phyloP scores from a whole-genome alignment of 371 early-diverging fungal species.

The Haplosporangium sp. region DNA sequence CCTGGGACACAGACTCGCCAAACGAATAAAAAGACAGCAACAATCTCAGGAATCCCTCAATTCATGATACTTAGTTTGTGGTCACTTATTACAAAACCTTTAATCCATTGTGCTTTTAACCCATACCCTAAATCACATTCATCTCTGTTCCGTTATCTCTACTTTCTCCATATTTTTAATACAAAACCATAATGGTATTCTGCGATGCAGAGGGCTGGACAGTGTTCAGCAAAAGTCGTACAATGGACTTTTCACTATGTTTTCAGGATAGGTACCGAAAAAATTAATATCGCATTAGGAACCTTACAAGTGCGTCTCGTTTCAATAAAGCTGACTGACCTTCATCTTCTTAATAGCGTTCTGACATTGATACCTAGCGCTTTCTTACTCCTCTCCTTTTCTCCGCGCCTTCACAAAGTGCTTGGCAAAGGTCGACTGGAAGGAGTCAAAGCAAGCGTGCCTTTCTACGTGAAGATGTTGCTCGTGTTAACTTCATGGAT shows the following conservation, averaged over 20 bases:
- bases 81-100: no score
- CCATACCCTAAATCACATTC: no score
- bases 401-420: slow-evolving; percentile 61
- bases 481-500: slow-evolving; percentile 14
- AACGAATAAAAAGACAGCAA: background rate
- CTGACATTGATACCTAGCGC: slow-evolving; percentile 59
- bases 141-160: no score
- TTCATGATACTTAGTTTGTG: no score
- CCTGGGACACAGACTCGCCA: background rate
- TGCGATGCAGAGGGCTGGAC: slow-evolving; percentile 46
- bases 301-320: background rate
- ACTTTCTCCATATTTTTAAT: no score
- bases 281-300: background rate
- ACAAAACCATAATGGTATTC: slow-evolving; percentile 17
- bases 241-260: slow-evolving; percentile 75
- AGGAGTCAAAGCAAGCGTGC: background rate
- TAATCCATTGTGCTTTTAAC: no score
- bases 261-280: slow-evolving; percentile 73
- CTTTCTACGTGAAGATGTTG: slow-evolving; percentile 20
- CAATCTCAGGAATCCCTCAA: no score
- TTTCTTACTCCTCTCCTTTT: slow-evolving; percentile 60
- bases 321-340: background rate
- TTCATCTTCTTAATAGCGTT: slow-evolving; percentile 11
- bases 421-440: slow-evolving; percentile 38
- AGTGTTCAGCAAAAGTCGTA: slow-evolving; percentile 32